These are phyloP conservation scores for Hypoxylon lienhwacheense DNA, from an alignment of 495 filamentous ascomycete species.

Conservation along the genomic window DNA sequence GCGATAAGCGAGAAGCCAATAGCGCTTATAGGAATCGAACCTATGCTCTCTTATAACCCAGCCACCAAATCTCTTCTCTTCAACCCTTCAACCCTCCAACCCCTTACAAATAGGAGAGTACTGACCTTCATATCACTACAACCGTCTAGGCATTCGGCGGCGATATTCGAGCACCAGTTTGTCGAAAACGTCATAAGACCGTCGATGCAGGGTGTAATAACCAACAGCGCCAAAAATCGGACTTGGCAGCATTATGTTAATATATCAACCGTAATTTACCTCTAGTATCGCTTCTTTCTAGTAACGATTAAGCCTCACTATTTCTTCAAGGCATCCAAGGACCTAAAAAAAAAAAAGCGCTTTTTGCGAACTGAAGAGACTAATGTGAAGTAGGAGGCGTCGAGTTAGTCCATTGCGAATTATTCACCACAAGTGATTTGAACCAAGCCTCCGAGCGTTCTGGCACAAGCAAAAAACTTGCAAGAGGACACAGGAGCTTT, in stretches of 20 bases:
- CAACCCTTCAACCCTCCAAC: too few species aligned
- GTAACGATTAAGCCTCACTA: background rate
- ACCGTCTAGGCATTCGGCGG: background rate
- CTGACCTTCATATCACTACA: too few species aligned
- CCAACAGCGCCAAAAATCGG: background rate
- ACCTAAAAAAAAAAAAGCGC: background rate
- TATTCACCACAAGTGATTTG: slow-evolving; percentile 4
- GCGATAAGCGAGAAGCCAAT: too few species aligned
- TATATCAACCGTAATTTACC: background rate
- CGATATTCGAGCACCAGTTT: slow-evolving; percentile 35
- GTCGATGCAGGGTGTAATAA: slow-evolving; percentile 27
- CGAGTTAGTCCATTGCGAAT: background rate
- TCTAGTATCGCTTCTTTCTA: background rate
- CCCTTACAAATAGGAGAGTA: too few species aligned
- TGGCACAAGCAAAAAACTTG: background rate
- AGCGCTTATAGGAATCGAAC: too few species aligned
- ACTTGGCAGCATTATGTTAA: background rate
- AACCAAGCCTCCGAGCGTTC: slow-evolving; percentile 3
- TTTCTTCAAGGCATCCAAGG: background rate
- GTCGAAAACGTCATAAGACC: slow-evolving; percentile 18
- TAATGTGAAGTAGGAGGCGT: background rate
- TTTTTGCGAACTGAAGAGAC: background rate
- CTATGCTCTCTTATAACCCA: background rate
- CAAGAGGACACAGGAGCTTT: background rate
- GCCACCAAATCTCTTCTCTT: too few species aligned